Percentiles rank a stretch among this genome's conserved stretches.
phyloP scores from a whole-genome alignment of 2,329 filamentous ascomycete species.

The Aspergillus sp. region DNA sequence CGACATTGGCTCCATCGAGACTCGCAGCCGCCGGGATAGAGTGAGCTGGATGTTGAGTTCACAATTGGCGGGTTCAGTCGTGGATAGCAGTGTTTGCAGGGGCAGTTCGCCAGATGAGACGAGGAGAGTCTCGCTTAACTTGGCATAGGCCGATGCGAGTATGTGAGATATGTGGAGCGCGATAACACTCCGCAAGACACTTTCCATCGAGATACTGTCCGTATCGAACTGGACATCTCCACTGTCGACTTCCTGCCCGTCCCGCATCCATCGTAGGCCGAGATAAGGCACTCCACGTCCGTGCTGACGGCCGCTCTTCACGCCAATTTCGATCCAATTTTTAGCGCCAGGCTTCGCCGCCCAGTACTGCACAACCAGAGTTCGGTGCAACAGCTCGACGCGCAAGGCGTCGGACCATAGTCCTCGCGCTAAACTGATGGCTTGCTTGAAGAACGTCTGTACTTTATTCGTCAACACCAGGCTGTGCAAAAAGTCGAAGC shows the following conservation, averaged over 20 bases:
- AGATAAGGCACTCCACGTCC: conserved; percentile 23
- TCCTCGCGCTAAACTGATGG: conserved; percentile 55
- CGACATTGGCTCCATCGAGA: conserved; percentile 67
- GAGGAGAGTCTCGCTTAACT: conserved; percentile 50
- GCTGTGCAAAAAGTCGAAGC: conserved; percentile 80
- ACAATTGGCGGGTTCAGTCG: conserved; percentile 56
- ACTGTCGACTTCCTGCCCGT: conserved; percentile 64
- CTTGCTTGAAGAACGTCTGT: conserved; percentile 69
- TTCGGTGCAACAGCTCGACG: conserved; percentile 70
- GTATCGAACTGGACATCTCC: conserved; percentile 59
- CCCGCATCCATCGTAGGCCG: conserved; percentile 67
- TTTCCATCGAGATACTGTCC: conserved; percentile 61
- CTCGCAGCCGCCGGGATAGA: conserved; percentile 47
- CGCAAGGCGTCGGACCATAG: conserved; percentile 71
- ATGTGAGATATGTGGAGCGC: conserved; percentile 65
- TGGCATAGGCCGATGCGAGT: conserved; percentile 56
- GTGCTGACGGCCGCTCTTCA: conserved; percentile 33
- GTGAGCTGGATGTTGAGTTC: conserved; percentile 61
- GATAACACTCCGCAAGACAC: conserved; percentile 63
- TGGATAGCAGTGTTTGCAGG: conserved; percentile 50
- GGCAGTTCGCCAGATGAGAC: conserved; percentile 53
- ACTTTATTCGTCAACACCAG: conserved; percentile 87
- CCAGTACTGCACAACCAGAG: conserved; percentile 89
- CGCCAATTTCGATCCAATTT: conserved; percentile 84
- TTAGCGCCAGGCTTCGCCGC: conserved; percentile 59